Evolutionary conservation across 306 rosid species (phyloP), one percentile per base, ranked within the genome.

Genomic region (Spatholobus suberectus): DNA sequence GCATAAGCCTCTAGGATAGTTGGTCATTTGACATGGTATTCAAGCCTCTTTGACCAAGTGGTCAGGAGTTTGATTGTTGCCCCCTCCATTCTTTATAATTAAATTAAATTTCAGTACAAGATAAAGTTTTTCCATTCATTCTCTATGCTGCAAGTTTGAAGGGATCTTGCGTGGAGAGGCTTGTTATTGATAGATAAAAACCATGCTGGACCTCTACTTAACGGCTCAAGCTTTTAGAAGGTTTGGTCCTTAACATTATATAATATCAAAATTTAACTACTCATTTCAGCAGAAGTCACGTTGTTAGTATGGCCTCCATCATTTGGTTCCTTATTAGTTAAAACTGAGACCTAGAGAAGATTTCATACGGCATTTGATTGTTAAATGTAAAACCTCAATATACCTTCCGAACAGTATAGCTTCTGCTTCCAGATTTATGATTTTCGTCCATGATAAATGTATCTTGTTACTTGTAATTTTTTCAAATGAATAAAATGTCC

Each of bases 401-500:
- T 44, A 47, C 66, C 15, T 73, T 10, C 67, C 18, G 11, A 68
- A 58, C 59, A 32, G 59, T 40, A 6, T 32, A 24, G 12, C 51
- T 58, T 69, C n/a, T 79, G 47, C 58, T 54, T 55, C 61, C 52
- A 27, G 71, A 76, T 75, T 18, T 44, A 54, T 40, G 62, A 29
- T 26, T 82, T 81, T 76, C 11, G 9, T 40, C 55, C 79, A 37
- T 23, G 69, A 75, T 57, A 40, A 75, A 35, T 24, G 5, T 24
- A 13, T 27, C 35, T 20, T 7, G 32, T 14, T 61, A 27, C 68
- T 62, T 35, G 13, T 34, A 55, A 79, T 35, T 18, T 70, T 62
- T 81, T 44, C 57, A 70, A 76, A 29, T 41, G 74, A 81, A 81
- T 77, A n/a, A 38, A 8, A 85, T n/a, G 75, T 37, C 68, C 34